These are phyloP conservation scores for Fraxinus quadrangulata DNA, from an alignment of 257 asterid genomes.

Conservation along the genomic window DNA sequence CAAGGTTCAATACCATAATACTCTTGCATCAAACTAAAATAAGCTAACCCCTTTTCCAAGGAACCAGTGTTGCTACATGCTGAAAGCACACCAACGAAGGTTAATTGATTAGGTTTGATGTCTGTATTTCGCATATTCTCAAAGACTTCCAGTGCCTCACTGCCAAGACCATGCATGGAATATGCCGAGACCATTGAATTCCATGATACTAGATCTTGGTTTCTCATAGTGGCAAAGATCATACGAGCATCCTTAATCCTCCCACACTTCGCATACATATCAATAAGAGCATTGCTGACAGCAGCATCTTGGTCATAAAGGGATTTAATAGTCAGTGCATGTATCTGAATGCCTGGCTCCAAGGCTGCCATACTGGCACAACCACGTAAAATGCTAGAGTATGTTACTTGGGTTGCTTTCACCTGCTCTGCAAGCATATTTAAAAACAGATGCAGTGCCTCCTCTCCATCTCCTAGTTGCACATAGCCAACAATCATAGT, in stretches of 20 bases:
- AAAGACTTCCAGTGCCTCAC: constrained; percentile 67
- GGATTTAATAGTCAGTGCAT: constrained; percentile 62
- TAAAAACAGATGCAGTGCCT: constrained; percentile 58
- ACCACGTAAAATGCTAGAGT: constrained; percentile 80
- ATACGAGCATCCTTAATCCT: constrained; percentile 68
- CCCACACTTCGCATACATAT: constrained; percentile 94
- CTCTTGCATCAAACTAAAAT: constrained; percentile 62
- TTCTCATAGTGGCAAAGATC: constrained; percentile 55
- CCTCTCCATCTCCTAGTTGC: constrained; percentile 72
- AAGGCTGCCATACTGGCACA: constrained; percentile 80
- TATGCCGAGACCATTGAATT: constrained; percentile 85
- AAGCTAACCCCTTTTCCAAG: constrained; percentile 60
- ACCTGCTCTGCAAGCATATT: constrained; percentile 59
- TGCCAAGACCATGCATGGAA: constrained; percentile 88
- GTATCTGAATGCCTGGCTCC: constrained; percentile 81
- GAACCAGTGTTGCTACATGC: constrained; percentile 95
- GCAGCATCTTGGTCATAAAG: constrained; percentile 55
- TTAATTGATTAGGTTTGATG: constrained; percentile 61
- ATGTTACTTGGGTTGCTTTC: constrained; percentile 77
- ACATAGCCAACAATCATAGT: constrained; percentile 81
- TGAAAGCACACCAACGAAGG: constrained; percentile 87
- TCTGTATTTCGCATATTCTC: constrained; percentile 58
- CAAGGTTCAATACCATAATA: constrained; percentile 70
- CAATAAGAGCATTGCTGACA: constrained; percentile 84
- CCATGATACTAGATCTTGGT: constrained; percentile 76